Evolutionary conservation across 768 basidiomycete genomes (phyloP).

Genomic region (Leucocoprinus leucothites): DNA sequence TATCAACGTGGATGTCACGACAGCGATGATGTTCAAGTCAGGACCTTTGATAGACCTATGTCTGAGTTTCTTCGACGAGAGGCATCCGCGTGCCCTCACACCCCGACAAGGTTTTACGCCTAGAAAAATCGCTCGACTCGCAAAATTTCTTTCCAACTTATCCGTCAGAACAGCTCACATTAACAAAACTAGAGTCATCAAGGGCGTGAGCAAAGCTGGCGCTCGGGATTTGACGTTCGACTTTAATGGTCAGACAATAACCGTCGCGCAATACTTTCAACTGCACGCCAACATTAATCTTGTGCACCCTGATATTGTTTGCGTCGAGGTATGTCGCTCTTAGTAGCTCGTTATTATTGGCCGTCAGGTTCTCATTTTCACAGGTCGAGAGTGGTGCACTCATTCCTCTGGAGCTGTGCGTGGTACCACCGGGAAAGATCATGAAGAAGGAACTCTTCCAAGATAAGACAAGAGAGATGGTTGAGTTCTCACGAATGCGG

Average conservation of each 20-base stretch:
- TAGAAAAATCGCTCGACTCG: constrained; percentile 6
- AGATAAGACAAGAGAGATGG: constrained; percentile 62
- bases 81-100: constrained; percentile 29
- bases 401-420: constrained; percentile 68
- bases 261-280: constrained; percentile 61
- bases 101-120: constrained; percentile 12
- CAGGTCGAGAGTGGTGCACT: constrained; percentile 61
- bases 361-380: too few species aligned
- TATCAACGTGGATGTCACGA: constrained; percentile 80
- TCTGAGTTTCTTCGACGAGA: constrained; percentile 49
- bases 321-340: constrained; percentile 61
- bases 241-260: constrained; percentile 52
- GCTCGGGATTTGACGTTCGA: constrained; percentile 55
- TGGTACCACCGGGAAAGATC: constrained; percentile 62
- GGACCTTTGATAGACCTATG: constrained; percentile 60
- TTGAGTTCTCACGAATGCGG: constrained; percentile 65
- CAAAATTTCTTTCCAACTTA: constrained; percentile 36
- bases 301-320: constrained; percentile 32
- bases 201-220: constrained; percentile 51
- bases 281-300: constrained; percentile 37
- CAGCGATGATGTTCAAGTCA: constrained; percentile 72
- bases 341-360: too few species aligned
- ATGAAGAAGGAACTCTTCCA: constrained; percentile 70
- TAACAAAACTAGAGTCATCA: constrained; percentile 44
- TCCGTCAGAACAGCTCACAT: constrained; percentile 22